Percentiles rank a stretch among this genome's conserved stretches.
These are phyloP conservation scores for Candida ponderosae DNA, from an alignment of 805 yeast genomes.

Conservation along the genomic window DNA sequence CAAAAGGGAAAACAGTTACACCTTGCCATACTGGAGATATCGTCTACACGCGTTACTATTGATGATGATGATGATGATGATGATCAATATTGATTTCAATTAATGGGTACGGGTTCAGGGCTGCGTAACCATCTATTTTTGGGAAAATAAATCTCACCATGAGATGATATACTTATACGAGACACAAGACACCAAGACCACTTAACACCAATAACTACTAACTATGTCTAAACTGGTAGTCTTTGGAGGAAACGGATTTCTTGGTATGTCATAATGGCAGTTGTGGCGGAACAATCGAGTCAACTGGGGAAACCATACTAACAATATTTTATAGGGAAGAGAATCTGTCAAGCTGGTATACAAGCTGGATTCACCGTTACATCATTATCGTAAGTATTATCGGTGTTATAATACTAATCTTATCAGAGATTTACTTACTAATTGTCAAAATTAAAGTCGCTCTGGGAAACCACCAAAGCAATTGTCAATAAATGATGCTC, in stretches of 20 bases:
- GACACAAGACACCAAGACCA: too few relatives aligned
- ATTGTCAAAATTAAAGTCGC: conserved; percentile 22
- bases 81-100: too few relatives aligned
- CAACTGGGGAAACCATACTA: too few relatives aligned
- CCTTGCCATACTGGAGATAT: too few relatives aligned
- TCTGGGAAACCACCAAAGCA: conserved; percentile 45
- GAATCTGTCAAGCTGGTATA: conserved; percentile 64
- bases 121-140: too few relatives aligned
- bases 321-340: conserved; percentile 32
- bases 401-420: not conserved
- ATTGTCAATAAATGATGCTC: conserved; percentile 20
- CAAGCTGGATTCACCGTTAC: conserved; percentile 57
- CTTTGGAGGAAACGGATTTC: conserved; percentile 84
- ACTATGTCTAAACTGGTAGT: conserved; percentile 39
- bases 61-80: too few relatives aligned
- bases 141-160: too few relatives aligned
- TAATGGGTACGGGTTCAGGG: too few relatives aligned
- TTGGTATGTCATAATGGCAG: conserved; percentile 33
- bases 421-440: not conserved
- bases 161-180: too few relatives aligned
- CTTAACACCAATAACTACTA: not conserved
- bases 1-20: too few relatives aligned
- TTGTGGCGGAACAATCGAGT: too few relatives aligned
- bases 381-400: conserved; percentile 41
- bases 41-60: too few relatives aligned